Percentiles rank a stretch among this genome's conserved stretches.
phyloP scores from a whole-genome alignment of 805 yeast species.

The Nakazawaea pomicola region DNA sequence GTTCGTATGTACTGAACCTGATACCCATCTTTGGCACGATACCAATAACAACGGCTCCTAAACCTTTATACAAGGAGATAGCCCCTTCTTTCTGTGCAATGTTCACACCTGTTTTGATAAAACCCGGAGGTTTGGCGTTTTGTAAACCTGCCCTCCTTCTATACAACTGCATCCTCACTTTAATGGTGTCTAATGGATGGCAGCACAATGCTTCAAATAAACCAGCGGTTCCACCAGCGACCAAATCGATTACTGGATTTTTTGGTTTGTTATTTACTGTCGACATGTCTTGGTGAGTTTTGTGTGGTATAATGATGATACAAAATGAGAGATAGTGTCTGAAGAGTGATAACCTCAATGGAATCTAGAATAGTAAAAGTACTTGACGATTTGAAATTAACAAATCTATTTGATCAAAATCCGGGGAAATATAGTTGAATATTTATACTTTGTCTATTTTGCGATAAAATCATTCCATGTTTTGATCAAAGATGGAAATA shows the following conservation, averaged over 20 bases:
- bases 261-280: slow-evolving; percentile 19
- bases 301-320: too few species aligned
- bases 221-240: slow-evolving; percentile 98
- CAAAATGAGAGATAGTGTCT: too few species aligned
- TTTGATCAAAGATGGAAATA: too few species aligned
- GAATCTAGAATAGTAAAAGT: too few species aligned
- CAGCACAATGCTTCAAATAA: slow-evolving; percentile 95
- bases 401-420: neutral
- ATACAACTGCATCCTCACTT: slow-evolving; percentile 94
- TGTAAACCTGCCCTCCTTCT: slow-evolving; percentile 40
- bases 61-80: slow-evolving; percentile 86
- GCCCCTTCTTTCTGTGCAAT: slow-evolving; percentile 79
- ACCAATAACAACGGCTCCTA: slow-evolving; percentile 96
- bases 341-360: too few species aligned
- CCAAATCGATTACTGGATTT: slow-evolving; percentile 55
- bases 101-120: slow-evolving; percentile 71
- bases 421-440: neutral
- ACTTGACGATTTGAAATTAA: too few species aligned
- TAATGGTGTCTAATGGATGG: slow-evolving; percentile 96
- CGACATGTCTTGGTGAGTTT: too few species aligned
- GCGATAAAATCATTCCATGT: too few species aligned
- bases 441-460: slow-evolving; percentile 1
- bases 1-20: slow-evolving; percentile 91
- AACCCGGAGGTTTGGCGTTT: slow-evolving; percentile 72
- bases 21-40: slow-evolving; percentile 98